Evolutionary conservation across 345 rosid genomes (phyloP).

Genomic region (Eucalyptus sideroxylon): DNA sequence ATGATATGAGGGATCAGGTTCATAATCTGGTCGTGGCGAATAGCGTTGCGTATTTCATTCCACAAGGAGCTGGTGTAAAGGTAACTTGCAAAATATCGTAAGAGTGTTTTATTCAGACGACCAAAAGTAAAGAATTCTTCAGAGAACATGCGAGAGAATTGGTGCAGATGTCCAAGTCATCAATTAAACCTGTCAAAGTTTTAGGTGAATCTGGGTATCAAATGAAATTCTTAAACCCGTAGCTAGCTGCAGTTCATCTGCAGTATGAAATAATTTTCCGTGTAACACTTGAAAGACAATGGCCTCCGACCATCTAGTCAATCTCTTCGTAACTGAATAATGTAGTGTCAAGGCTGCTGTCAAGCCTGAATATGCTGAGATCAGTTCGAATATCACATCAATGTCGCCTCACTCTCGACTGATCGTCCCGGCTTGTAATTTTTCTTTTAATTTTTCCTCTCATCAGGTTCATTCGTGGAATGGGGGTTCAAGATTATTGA

Average conservation of each 20-base stretch:
- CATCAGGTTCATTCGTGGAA: constrained; percentile 54
- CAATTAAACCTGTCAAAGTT: background rate
- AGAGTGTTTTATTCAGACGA: background rate
- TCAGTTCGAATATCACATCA: background rate
- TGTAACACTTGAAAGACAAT: background rate
- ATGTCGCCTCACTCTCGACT: background rate
- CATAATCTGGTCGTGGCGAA: constrained; percentile 36
- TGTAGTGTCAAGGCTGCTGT: background rate
- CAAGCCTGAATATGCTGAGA: background rate
- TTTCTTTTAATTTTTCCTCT: background rate
- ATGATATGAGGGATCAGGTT: constrained; percentile 63
- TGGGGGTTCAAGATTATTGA: constrained; percentile 40
- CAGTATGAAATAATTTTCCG: background rate
- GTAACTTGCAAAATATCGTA: constrained; percentile 4
- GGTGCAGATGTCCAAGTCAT: background rate
- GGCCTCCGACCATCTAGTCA: background rate
- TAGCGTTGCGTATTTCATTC: constrained; percentile 42
- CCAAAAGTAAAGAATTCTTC: background rate
- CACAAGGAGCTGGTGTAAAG: constrained; percentile 69
- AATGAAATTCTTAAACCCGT: background rate
- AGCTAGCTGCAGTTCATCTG: background rate
- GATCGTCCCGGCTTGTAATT: background rate
- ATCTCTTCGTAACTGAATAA: background rate
- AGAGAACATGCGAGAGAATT: background rate
- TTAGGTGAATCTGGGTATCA: background rate